phyloP scores from a whole-genome alignment of 2,329 filamentous ascomycete genomes.

The Teratosphaeria zuluensis region DNA sequence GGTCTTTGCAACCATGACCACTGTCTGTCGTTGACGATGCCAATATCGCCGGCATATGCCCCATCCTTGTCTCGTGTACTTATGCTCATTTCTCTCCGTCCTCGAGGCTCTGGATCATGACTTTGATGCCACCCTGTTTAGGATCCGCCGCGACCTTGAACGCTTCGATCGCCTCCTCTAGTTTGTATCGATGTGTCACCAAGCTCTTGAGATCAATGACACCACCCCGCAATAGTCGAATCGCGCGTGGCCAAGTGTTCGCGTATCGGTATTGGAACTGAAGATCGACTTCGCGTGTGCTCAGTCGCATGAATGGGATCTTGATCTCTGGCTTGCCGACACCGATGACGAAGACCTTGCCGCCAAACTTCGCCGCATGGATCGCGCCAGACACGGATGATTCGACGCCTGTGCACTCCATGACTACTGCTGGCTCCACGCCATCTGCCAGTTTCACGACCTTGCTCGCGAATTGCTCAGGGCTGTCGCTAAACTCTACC shows the following conservation, averaged over 20 bases:
- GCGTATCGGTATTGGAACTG: conserved; percentile 95
- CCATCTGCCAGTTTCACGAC: conserved; percentile 65
- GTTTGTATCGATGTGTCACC: conserved; percentile 75
- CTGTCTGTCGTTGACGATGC: not conserved
- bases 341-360: conserved; percentile 93
- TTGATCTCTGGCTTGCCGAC: conserved; percentile 93
- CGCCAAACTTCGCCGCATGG: conserved; percentile 86
- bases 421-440: conserved; percentile 67
- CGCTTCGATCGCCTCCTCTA: conserved; percentile 81
- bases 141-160: conserved; percentile 83
- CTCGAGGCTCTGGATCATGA: conserved; percentile 69
- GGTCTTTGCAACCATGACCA: not conserved
- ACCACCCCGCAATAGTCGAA: conserved; percentile 74
- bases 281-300: conserved; percentile 83
- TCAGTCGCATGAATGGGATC: conserved; percentile 89
- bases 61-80: not conserved
- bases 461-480: conserved; percentile 61
- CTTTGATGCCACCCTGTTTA: conserved; percentile 93
- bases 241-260: conserved; percentile 93
- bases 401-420: conserved; percentile 95
- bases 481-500: conserved; percentile 51
- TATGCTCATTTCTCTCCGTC: conserved; percentile 20
- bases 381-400: conserved; percentile 77
- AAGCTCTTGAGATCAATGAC: conserved; percentile 72
- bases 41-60: not conserved